Evolutionary conservation across 1,284 basidiomycete genomes (phyloP).

Genomic region (Papiliotrema nemorosa): DNA sequence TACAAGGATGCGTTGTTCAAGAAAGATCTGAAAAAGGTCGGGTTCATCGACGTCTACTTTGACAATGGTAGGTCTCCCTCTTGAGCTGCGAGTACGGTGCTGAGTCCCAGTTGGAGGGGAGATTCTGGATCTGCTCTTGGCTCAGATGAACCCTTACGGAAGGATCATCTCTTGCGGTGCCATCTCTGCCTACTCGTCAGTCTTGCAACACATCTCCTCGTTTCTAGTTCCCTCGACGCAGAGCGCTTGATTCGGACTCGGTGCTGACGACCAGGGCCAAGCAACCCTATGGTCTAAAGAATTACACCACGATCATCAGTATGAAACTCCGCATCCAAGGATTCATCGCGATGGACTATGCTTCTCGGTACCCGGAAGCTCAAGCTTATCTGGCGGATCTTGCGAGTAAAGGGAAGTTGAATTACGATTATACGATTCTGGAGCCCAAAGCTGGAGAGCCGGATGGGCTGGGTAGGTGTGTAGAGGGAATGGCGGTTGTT

Average conservation of each 20-base stretch:
- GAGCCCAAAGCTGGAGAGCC: conserved; percentile 11
- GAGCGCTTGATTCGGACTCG: no score
- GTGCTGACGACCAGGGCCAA: conserved; percentile 13
- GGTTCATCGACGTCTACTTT: conserved; percentile 72
- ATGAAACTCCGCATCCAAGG: conserved; percentile 75
- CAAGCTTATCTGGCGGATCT: conserved; percentile 54
- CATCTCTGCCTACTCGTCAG: conserved; percentile 56
- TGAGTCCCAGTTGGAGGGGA: conserved; percentile 59
- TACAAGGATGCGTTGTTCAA: conserved; percentile 77
- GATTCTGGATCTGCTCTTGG: conserved; percentile 68
- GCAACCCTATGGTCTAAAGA: conserved; percentile 42
- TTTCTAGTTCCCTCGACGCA: neutral
- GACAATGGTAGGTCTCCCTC: conserved; percentile 61
- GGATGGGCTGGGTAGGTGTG: conserved; percentile 68
- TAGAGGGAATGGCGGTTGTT: conserved; percentile 63
- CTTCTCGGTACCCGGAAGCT: conserved; percentile 46
- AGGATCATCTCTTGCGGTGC: conserved; percentile 73
- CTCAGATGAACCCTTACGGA: conserved; percentile 68
- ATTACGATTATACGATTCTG: conserved; percentile 72
- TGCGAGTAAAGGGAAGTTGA: conserved; percentile 65
- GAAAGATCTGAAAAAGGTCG: conserved; percentile 53
- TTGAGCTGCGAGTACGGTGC: neutral
- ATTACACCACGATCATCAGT: conserved; percentile 60
- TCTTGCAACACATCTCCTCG: neutral
- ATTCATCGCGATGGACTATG: conserved; percentile 69